Conservation (phyloP, 371 early-diverging fungal genomes). For the Mortierella polycephala region DNA sequence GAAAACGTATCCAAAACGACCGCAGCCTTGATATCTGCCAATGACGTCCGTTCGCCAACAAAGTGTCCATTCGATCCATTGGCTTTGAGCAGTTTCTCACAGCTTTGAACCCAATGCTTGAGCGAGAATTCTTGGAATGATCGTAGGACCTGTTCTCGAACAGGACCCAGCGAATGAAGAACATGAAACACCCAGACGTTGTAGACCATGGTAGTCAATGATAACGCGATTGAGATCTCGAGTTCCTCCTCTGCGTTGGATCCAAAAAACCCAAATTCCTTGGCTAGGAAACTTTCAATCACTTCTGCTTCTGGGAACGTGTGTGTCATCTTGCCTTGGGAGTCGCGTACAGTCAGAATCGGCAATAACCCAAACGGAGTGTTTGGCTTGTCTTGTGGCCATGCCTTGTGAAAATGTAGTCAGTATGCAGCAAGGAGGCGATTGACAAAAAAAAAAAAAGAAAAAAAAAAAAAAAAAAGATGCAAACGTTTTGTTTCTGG, state of each 20-base stretch:
- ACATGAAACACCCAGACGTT: conserved; percentile 33
- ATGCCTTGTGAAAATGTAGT: conserved; percentile 10
- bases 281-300: conserved; percentile 34
- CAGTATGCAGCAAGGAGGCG: background rate
- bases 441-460: background rate
- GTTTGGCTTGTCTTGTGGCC: conserved; percentile 14
- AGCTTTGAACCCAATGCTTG: conserved; percentile 19
- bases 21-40: conserved; percentile 38
- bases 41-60: conserved; percentile 12
- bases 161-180: conserved; percentile 10
- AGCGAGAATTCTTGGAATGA: conserved; percentile 16
- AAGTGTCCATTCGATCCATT: conserved; percentile 32
- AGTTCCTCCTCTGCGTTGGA: conserved; percentile 26
- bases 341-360: conserved; percentile 21
- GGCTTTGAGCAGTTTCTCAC: conserved; percentile 14
- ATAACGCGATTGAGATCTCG: conserved; percentile 21
- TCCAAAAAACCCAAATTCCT: conserved; percentile 25
- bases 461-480: background rate
- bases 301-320: conserved; percentile 31
- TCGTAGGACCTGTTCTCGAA: conserved; percentile 11
- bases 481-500: too few species aligned
- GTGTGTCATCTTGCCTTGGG: conserved; percentile 7
- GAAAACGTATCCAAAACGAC: conserved; percentile 31
- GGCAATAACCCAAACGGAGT: conserved; percentile 33
- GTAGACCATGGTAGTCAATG: conserved; percentile 15